Conservation (phyloP, 441 rosid genomes). For the Populus hybrid region DNA sequence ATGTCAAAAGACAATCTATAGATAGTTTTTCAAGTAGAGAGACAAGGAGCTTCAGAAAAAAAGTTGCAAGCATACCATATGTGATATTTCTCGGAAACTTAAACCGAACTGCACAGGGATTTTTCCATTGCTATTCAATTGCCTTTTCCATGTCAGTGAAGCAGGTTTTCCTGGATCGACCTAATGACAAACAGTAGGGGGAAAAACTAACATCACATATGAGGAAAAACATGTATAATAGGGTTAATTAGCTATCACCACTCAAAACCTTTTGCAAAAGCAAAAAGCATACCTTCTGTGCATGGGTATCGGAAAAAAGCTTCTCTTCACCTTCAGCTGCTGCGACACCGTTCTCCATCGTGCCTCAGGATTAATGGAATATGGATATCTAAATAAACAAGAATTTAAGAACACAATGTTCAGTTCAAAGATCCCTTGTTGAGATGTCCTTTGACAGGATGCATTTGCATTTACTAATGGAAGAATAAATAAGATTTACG, state of each 20-base stretch:
- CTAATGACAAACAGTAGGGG: conserved; percentile 27
- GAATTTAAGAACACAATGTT: not conserved
- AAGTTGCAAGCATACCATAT: conserved; percentile 44
- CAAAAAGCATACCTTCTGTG: not conserved
- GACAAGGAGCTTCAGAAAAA: conserved; percentile 33
- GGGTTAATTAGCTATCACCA: not conserved
- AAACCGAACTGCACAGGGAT: conserved; percentile 43
- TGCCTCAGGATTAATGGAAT: not conserved
- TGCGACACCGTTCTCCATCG: not conserved
- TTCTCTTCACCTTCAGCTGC: not conserved
- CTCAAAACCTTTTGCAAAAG: not conserved
- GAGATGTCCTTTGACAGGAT: not conserved
- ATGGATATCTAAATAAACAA: not conserved
- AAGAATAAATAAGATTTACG: too few species aligned
- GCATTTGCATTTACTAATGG: too few species aligned
- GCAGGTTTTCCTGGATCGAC: conserved; percentile 50
- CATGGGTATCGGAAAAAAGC: not conserved
- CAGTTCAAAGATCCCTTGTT: not conserved
- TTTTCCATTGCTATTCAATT: conserved; percentile 41
- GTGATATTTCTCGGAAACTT: conserved; percentile 42
- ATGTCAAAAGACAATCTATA: not conserved
- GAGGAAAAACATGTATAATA: not conserved
- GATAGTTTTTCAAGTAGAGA: not conserved
- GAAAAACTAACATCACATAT: too few species aligned
- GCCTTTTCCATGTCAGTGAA: conserved; percentile 66